A percentile compares a stretch with the other conserved stretches of the same genome.
Evolutionary conservation across 345 rosid genomes (phyloP).

Genomic region (Corchorus olitorius): DNA sequence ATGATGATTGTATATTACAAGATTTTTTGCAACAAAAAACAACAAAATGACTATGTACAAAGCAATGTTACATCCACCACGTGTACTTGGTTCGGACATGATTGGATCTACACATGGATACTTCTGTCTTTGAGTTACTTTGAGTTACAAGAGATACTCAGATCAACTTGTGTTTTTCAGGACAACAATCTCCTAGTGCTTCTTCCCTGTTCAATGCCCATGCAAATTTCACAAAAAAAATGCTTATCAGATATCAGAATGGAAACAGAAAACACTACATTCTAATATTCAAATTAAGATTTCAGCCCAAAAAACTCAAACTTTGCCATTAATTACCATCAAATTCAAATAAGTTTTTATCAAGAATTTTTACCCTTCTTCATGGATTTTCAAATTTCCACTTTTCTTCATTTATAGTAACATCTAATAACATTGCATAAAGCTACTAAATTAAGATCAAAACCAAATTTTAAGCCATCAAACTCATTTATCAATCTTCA

Average conservation of each 20-base stretch:
- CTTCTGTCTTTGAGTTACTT: not conserved
- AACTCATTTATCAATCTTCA: not conserved
- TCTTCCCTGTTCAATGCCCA: conserved; percentile 34
- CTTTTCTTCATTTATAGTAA: not conserved
- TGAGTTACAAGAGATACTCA: not conserved
- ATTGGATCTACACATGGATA: not conserved
- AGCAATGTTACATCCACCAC: not conserved
- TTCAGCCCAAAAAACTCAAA: not conserved
- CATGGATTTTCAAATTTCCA: not conserved
- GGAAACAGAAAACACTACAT: not conserved
- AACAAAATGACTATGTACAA: conserved; percentile 11
- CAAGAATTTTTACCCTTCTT: not conserved
- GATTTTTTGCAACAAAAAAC: not conserved
- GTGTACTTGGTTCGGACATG: conserved; percentile 1
- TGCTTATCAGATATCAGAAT: not conserved
- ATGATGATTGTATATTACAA: not conserved
- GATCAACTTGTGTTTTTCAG: conserved; percentile 1
- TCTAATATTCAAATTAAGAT: not conserved
- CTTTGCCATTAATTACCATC: not conserved
- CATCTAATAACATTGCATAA: not conserved
- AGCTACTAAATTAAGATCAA: not conserved
- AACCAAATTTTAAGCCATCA: not conserved
- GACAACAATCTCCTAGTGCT: conserved; percentile 11
- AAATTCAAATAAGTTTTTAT: not conserved
- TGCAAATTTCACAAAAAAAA: conserved; percentile 1